Base-by-base conservation (phyloP, 257 asterid species). In the Thymus mandschuricus region DNA sequence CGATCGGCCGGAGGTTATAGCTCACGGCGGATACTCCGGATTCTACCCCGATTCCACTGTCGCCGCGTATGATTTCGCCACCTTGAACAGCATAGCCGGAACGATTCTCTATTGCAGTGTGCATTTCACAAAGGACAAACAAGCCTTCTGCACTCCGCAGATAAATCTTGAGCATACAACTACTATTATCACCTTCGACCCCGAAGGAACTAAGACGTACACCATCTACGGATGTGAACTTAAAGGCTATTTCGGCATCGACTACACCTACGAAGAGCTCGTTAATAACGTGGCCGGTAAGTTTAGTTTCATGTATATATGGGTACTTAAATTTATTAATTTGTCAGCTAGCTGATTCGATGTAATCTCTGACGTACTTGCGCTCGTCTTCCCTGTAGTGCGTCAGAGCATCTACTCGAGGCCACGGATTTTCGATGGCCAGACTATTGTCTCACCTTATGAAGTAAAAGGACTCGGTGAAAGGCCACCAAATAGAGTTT, bases 1-100 rank as follows among this genome's bases (percentile, higher is more conserved):
- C 6, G 84, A 71, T 59, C 85, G 35, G 64, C 91, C 91, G 69
- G 84, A 83, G 64, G 73, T 85, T 11, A 84, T 81, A 46, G 90
- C 87, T 13, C 74, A 66, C 1, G 91, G 92, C 43, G 92, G 97
- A 74, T 88, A 75, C 77, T 85, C 98, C 1, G 98, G 98, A 45
- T 73, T 85, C 68, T 89, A 82, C 76, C 97, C 98, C 0, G 86
- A 81, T 5, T 88, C 92, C 10, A 81, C 92, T 11, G 40, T 38
- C 8, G 6, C 55, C 8, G 92, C 96, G 10, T 87, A 70, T 49
- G 43, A 46, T 51, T 78, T 80, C 12, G 86, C 91, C 27, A 70
- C 48, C 28, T 78, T 64, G 33, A 68, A 31, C 27, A 75, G 92
- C 74, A 51, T 87, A 81, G 77, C 74, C 0, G 83, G 91, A 41